Conservation (phyloP, 2,329 filamentous ascomycete genomes). For the Rutstroemia sp. region DNA sequence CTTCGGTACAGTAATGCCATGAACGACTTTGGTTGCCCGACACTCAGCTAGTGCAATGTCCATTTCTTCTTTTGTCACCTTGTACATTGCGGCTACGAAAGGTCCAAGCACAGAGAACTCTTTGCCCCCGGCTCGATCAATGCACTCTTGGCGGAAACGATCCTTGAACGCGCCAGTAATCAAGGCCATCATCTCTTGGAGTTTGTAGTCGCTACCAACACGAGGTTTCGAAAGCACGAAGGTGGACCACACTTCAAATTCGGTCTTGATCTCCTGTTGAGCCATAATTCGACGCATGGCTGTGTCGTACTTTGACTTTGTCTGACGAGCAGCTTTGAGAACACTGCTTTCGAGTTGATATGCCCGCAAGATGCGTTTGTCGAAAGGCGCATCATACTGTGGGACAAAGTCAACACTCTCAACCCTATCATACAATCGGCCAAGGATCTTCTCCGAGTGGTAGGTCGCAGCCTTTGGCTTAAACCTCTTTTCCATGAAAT, state of each 20-base stretch:
- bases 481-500: conserved; percentile 73
- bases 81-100: conserved; percentile 84
- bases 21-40: conserved; percentile 31
- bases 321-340: conserved; percentile 49
- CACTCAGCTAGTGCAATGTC: conserved; percentile 48
- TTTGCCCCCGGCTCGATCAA: conserved; percentile 53
- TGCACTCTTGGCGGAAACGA: conserved; percentile 60
- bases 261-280: conserved; percentile 74
- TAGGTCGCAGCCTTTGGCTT: conserved; percentile 46
- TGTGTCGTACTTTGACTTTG: conserved; percentile 75
- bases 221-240: conserved; percentile 73
- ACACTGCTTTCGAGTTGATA: conserved; percentile 48
- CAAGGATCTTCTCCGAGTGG: conserved; percentile 63
- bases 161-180: conserved; percentile 60
- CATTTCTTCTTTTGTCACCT: conserved; percentile 66
- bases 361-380: conserved; percentile 61
- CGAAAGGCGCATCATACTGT: conserved; percentile 66
- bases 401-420: conserved; percentile 60
- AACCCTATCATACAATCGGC: conserved; percentile 75
- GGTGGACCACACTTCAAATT: conserved; percentile 87
- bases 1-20: conserved; percentile 31
- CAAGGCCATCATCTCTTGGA: conserved; percentile 72
- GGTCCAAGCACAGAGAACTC: conserved; percentile 54
- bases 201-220: conserved; percentile 72
- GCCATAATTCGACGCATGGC: conserved; percentile 73